Base-by-base conservation (phyloP, 176 grass and related monocot species). In the Phragmites australis region DNA sequence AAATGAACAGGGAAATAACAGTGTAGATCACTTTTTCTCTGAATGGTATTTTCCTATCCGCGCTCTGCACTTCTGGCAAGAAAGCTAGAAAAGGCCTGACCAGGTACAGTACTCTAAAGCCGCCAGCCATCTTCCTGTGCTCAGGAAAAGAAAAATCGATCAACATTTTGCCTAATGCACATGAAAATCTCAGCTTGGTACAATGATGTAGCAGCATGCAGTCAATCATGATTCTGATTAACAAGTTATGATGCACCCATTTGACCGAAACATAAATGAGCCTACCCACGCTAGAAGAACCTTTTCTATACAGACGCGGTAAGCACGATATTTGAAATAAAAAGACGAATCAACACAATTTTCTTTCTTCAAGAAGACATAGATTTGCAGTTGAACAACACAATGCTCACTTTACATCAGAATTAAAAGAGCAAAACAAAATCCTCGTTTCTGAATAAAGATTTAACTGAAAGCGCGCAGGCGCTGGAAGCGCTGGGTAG, bases 11-110 rank as follows among this genome's bases (percentile, higher is more conserved):
- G n/a, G 92, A 86, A 47, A 98, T 93, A 53, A 98, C 90, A 0
- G 95, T 98, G 81, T 98, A 94, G 73, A 98, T 98, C 63, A 92
- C 80, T 82, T 98, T 94, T 51, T 93, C 95, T 70, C 92, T 89
- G 77, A 98, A 98, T 53, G 92, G 92, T 83, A 94, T 98, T 85
- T 84, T 92, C 84, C 92, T 87, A 72, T 98, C 95, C 46, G 95
- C 95, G 48, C 65, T 98, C 73, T 94, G 95, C 48, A 98, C 90
- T 85, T 98, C 92, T 3, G 95, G 92, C 59, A 98, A 90, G 84
- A 94, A 90, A 52, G 88, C 95, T 74, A 98, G 74, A 78, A 98
- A 98, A 32, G 95, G 95, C 73, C 95, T 91, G 16, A 93, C 95
- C 42, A 98, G 90, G 87, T 98, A 92, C 78, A 98, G 65, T 44